Base-by-base conservation (phyloP, 345 rosid genomes). In the Nasturtium officinale region DNA sequence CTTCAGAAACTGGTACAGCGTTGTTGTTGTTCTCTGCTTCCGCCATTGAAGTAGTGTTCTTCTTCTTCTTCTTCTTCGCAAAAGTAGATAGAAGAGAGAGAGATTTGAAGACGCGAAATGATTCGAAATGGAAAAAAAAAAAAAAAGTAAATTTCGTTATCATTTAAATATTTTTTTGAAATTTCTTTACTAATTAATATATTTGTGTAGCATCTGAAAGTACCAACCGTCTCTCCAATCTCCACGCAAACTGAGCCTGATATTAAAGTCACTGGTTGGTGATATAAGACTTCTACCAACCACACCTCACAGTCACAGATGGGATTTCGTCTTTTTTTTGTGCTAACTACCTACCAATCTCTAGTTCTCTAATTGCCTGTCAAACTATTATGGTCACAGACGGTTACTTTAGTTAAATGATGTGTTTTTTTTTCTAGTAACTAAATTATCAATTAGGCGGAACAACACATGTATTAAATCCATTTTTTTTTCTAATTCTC, bases 41-140 rank as follows among this genome's bases (percentile, higher is more conserved):
- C 69, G 87, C 88, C 90, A 89, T 89, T 5, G 84, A 66, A 9
- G 65, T 56, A 64, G 29, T 63, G 46, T 37, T 61, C 12, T 0
- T 37, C 32, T 63, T 56, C 70, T 42, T 63, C 54, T 37, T 61
- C 12, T 0, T 37, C 32, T 63, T 69, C 60, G 47, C 13, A 55
- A 23, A 33, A 61, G 65, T 9, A 45, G 51, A 61, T 37, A 26
- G 56, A 61, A 69, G 77, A 50, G 32, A 40, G 63, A 67, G 69
- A 51, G 46, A n/a, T n/a, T 9, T 70, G 28, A 53, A 40, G 35
- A 71, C 58, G 18, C 72, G 72, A 65, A 71, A 20, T 16, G 48
- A 77, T 1, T 65, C 56, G 80, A 65, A 65, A 48, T 65, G 80
- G n/a, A n/a, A n/a, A n/a, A n/a, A n/a, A n/a, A n/a, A n/a, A n/a